Conservation (phyloP, 179 eudicot genomes). For the Carnegiea gigantea region DNA sequence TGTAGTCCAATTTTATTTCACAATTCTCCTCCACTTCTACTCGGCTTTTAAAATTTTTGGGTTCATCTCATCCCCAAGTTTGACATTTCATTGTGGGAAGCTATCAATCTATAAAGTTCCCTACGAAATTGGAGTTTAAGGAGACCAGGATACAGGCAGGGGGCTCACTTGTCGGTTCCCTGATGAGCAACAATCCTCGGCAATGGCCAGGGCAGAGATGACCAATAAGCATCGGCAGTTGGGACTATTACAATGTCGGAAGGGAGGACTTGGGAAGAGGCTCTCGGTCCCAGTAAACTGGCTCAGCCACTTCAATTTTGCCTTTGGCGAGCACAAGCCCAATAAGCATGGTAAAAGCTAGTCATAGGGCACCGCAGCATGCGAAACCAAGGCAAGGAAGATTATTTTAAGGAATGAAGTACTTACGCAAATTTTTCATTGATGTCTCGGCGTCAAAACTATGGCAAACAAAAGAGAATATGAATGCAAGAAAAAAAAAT, state of each 20-base stretch:
- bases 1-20: not conserved
- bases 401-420: not conserved
- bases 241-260: not conserved
- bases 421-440: not conserved
- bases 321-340: not conserved
- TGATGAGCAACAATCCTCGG: not conserved
- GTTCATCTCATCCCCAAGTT: not conserved
- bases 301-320: not conserved
- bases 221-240: no score
- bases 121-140: not conserved
- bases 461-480: constrained; percentile 10
- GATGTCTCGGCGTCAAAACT: not conserved
- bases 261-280: not conserved
- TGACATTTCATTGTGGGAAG: not conserved
- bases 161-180: not conserved
- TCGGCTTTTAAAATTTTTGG: not conserved
- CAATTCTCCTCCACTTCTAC: not conserved
- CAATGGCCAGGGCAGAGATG: not conserved
- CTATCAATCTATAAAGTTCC: not conserved
- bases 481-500: not conserved
- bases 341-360: not conserved
- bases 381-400: no score
- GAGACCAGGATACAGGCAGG: not conserved
- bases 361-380: not conserved
- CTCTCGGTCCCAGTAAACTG: not conserved